phyloP scores from a whole-genome alignment of 1,284 basidiomycete species.

The Malassezia obtusa region DNA sequence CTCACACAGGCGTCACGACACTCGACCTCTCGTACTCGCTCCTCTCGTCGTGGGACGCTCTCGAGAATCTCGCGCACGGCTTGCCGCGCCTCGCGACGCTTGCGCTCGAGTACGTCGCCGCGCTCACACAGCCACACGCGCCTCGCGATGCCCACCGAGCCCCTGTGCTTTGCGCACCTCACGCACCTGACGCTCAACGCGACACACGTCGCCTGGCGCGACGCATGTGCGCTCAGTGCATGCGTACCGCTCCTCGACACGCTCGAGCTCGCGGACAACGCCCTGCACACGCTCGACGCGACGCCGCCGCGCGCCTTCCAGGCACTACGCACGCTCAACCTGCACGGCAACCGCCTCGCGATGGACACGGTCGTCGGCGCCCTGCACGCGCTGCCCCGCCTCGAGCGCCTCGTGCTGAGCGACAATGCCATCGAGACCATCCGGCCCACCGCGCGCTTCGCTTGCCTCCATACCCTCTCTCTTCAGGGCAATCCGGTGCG shows the following conservation, averaged over 20 bases:
- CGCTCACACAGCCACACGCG: no score
- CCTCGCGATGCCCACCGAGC: neutral
- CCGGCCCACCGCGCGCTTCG: slow-evolving; percentile 46
- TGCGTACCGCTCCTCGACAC: slow-evolving; percentile 58
- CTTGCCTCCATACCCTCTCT: slow-evolving; percentile 55
- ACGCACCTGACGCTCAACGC: slow-evolving; percentile 31
- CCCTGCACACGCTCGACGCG: slow-evolving; percentile 44
- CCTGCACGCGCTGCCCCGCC: slow-evolving; percentile 54
- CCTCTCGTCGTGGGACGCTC: slow-evolving; percentile 61
- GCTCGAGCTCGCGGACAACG: slow-evolving; percentile 71
- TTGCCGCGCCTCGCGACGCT: slow-evolving; percentile 61
- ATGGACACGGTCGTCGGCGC: slow-evolving; percentile 57
- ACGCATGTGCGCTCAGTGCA: slow-evolving; percentile 42
- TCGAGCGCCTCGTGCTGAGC: slow-evolving; percentile 62
- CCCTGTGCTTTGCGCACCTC: neutral
- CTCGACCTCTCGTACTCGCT: slow-evolving; percentile 75
- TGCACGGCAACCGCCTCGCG: slow-evolving; percentile 63
- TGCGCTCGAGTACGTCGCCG: slow-evolving; percentile 68
- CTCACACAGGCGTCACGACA: slow-evolving; percentile 64
- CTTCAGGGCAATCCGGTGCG: slow-evolving; percentile 59
- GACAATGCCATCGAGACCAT: slow-evolving; percentile 56
- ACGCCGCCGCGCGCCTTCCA: neutral
- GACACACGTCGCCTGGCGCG: slow-evolving; percentile 20
- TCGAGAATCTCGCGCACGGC: slow-evolving; percentile 60
- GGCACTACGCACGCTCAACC: slow-evolving; percentile 55